A percentile compares a stretch with the other conserved stretches of the same genome.
Evolutionary conservation across 306 rosid genomes (phyloP).

Genomic region (Ochetophila trinervis): DNA sequence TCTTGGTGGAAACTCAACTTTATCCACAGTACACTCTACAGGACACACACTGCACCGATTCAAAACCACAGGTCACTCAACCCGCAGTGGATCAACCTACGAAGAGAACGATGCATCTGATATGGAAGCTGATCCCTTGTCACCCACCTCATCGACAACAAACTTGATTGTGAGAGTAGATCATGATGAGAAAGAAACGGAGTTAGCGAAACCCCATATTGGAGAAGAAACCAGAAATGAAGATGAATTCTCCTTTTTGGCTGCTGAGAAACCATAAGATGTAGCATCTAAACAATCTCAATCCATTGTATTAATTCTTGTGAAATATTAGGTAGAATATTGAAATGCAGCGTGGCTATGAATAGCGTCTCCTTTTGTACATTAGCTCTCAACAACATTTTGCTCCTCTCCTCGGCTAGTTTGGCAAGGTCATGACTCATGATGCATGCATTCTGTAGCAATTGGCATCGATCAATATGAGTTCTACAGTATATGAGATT

Average conservation of each 20-base stretch:
- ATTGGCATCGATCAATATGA: too few relatives aligned
- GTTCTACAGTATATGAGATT: too few relatives aligned
- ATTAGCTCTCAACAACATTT: background rate
- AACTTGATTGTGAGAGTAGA: constrained; percentile 41
- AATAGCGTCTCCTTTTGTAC: constrained; percentile 9
- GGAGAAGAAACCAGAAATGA: constrained; percentile 32
- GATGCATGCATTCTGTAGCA: too few relatives aligned
- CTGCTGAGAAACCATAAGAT: constrained; percentile 19
- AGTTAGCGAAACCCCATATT: constrained; percentile 18
- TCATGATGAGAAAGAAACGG: constrained; percentile 22
- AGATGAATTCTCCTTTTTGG: constrained; percentile 52
- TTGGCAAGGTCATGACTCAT: too few relatives aligned
- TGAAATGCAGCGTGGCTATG: constrained; percentile 12
- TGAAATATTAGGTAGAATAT: background rate
- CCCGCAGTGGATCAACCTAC: constrained; percentile 29
- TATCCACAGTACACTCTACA: constrained; percentile 35
- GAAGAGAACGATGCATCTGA: constrained; percentile 44
- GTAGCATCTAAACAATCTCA: background rate
- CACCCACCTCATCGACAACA: constrained; percentile 28
- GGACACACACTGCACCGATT: constrained; percentile 62
- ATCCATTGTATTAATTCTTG: constrained; percentile 7
- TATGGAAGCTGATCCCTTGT: constrained; percentile 31
- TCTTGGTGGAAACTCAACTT: constrained; percentile 44
- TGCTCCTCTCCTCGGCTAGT: too few relatives aligned
- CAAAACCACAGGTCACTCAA: constrained; percentile 69